Percentiles rank a stretch among this genome's conserved stretches.
phyloP scores from a whole-genome alignment of 305 asterid genomes.

The Petunia hybrid region DNA sequence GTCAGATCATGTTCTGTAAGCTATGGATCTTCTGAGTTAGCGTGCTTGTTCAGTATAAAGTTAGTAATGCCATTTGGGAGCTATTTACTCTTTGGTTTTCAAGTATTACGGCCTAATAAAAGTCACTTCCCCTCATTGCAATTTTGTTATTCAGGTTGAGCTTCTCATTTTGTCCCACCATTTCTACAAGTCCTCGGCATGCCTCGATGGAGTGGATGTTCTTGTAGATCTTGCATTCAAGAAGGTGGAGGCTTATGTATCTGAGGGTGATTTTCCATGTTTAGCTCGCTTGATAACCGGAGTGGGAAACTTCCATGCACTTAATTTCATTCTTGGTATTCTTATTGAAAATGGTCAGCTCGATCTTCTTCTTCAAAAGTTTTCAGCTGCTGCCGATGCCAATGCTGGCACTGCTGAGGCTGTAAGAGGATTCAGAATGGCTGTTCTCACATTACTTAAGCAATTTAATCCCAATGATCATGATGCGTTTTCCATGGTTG shows the following conservation, averaged over 20 bases:
- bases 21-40: conserved; percentile 17
- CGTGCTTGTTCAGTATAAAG: background rate
- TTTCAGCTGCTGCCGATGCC: conserved; percentile 87
- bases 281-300: conserved; percentile 98
- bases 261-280: conserved; percentile 96
- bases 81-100: conserved; percentile 6
- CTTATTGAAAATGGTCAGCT: conserved; percentile 94
- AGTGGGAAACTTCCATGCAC: conserved; percentile 95
- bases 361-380: conserved; percentile 96
- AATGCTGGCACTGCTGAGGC: conserved; percentile 82
- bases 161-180: conserved; percentile 98
- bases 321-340: conserved; percentile 91
- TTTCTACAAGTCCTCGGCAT: conserved; percentile 93
- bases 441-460: conserved; percentile 92
- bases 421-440: conserved; percentile 95
- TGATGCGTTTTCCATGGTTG: conserved; percentile 90
- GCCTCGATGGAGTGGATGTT: conserved; percentile 99
- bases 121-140: conserved; percentile 21
- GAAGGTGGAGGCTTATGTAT: conserved; percentile 93
- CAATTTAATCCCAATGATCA: conserved; percentile 90
- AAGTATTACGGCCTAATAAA: background rate
- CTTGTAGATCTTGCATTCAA: conserved; percentile 99
- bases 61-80: background rate
- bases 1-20: conserved; percentile 21
- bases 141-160: conserved; percentile 77